phyloP scores from a whole-genome alignment of 2,329 filamentous ascomycete species.

The Colletotrichum viniferum region DNA sequence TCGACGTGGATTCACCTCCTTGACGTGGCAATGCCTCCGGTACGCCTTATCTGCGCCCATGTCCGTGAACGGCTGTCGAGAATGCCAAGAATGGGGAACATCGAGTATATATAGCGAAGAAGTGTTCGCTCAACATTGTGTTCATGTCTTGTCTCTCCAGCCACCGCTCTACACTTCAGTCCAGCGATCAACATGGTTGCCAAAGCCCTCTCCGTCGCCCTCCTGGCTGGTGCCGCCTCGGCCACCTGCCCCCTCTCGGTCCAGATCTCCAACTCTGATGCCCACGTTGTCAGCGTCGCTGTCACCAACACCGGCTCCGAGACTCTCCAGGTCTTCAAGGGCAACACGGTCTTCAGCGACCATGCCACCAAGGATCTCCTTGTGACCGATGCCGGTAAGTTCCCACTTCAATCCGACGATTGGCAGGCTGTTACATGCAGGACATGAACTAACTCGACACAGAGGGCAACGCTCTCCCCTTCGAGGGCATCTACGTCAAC shows the following conservation, averaged over 20 bases:
- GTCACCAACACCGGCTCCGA: slow-evolving; percentile 18
- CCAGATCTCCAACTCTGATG: slow-evolving; percentile 4
- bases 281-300: slow-evolving; percentile 13
- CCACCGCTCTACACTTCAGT: not conserved
- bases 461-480: slow-evolving; percentile 14
- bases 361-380: slow-evolving; percentile 19
- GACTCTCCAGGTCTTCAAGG: slow-evolving; percentile 13
- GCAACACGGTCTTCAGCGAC: slow-evolving; percentile 18
- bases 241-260: slow-evolving; percentile 15
- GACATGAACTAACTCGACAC: not conserved
- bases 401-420: not conserved
- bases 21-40: slow-evolving; percentile 7
- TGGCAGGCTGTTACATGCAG: fast-evolving
- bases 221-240: slow-evolving; percentile 13
- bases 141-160: not conserved
- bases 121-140: not conserved
- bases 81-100: not conserved
- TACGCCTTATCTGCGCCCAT: not conserved
- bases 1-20: not conserved
- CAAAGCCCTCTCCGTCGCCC: slow-evolving; percentile 12
- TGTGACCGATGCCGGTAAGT: slow-evolving; percentile 16
- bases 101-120: not conserved
- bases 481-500: slow-evolving; percentile 17
- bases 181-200: slow-evolving; percentile 4
- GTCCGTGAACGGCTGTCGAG: not conserved